Conservation (phyloP, 2,329 filamentous ascomycete species). For the Intubia oerlemansii region DNA sequence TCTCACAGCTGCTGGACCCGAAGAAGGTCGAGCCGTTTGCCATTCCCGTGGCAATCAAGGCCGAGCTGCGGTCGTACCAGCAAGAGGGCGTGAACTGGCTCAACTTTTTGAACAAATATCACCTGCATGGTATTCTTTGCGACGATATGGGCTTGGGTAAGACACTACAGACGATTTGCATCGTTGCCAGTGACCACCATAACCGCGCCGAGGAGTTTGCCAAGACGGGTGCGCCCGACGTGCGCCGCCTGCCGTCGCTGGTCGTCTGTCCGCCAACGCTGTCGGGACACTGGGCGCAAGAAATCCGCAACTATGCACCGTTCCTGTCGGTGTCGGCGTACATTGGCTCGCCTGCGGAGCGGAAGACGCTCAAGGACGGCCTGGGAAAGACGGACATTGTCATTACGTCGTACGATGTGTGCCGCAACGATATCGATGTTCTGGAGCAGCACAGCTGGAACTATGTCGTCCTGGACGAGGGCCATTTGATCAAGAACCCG, state of each 20-base stretch:
- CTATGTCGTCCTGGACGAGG: conserved; percentile 91
- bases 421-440: conserved; percentile 80
- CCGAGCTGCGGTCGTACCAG: conserved; percentile 87
- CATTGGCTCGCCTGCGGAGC: conserved; percentile 69
- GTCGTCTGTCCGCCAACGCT: conserved; percentile 93
- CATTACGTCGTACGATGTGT: conserved; percentile 95
- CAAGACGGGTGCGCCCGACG: conserved; percentile 59
- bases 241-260: conserved; percentile 63
- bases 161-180: conserved; percentile 91
- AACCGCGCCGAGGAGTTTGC: conserved; percentile 76
- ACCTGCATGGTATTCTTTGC: conserved; percentile 92
- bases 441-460: conserved; percentile 74
- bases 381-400: conserved; percentile 74
- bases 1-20: conserved; percentile 83
- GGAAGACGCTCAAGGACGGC: conserved; percentile 44
- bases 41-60: conserved; percentile 93
- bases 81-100: conserved; percentile 99
- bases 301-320: conserved; percentile 86
- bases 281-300: conserved; percentile 96
- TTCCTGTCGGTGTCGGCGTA: conserved; percentile 83
- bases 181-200: conserved; percentile 94
- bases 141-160: conserved; percentile 99
- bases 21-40: conserved; percentile 91
- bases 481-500: conserved; percentile 96
- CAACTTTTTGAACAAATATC: conserved; percentile 92